These are phyloP conservation scores for Gymnopilus junonius DNA, from an alignment of 768 basidiomycete genomes.

Conservation along the genomic window DNA sequence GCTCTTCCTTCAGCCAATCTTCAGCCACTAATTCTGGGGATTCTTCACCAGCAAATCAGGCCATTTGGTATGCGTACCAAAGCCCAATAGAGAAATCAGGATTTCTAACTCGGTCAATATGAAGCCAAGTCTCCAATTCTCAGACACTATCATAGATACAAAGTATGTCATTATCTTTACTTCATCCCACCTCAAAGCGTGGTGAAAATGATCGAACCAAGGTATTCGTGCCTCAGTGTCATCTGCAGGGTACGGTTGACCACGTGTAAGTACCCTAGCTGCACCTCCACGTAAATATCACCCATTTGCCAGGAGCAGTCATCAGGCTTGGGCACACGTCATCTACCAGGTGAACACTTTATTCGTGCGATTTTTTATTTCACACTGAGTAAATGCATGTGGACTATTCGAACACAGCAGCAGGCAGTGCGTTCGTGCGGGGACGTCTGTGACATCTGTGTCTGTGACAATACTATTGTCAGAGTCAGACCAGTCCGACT, in stretches of 20 bases:
- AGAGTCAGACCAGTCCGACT: no score
- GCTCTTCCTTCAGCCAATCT: neutral
- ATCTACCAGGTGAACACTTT: no score
- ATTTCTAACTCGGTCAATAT: neutral
- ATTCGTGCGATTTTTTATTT: no score
- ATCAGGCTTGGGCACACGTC: no score
- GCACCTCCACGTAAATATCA: neutral
- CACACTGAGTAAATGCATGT: no score
- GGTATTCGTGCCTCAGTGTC: neutral
- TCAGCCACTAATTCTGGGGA: neutral
- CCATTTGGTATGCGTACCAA: neutral
- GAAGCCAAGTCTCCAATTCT: neutral
- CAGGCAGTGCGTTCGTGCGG: no score
- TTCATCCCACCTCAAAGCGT: neutral
- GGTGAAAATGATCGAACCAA: neutral
- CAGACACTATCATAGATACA: neutral
- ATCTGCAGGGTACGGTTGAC: neutral
- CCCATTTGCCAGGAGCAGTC: neutral
- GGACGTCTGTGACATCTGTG: no score
- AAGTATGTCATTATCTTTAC: neutral
- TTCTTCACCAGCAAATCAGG: neutral
- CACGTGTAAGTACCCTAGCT: neutral
- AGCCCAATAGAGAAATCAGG: neutral
- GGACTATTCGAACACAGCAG: no score
- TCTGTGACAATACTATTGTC: no score